Conservation (phyloP, 139 green algal genomes). For the Dunaliella sp. region DNA sequence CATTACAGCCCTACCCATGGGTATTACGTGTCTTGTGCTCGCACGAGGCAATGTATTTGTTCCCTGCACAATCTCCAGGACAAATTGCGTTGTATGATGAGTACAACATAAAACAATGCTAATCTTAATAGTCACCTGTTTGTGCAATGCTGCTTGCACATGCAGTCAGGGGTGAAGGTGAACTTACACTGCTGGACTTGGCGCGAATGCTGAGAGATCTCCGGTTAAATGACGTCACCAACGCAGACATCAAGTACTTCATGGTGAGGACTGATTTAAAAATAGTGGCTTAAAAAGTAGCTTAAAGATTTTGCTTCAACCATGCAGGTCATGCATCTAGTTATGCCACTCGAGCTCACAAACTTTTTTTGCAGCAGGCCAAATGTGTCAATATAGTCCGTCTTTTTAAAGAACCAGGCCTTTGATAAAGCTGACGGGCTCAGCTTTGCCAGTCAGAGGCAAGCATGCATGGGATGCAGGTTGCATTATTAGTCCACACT, state of each 20-base stretch:
- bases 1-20: not conserved
- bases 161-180: constrained; percentile 19
- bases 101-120: not conserved
- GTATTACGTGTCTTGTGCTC: not conserved
- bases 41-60: constrained; percentile 10
- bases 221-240: constrained; percentile 22
- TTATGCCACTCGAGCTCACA: no score
- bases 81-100: not conserved
- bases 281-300: no score
- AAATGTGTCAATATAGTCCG: no score
- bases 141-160: not conserved
- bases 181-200: constrained; percentile 36
- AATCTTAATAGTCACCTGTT: not conserved
- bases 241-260: constrained; percentile 40
- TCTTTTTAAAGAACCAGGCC: not conserved
- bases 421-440: not conserved
- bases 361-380: no score
- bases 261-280: constrained; percentile 16
- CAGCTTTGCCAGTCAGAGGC: no score
- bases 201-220: constrained; percentile 15
- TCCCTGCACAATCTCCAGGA: constrained; percentile 27
- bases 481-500: no score
- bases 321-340: no score
- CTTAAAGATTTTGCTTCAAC: no score
- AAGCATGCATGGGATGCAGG: no score